A percentile compares a stretch with the other conserved stretches of the same genome.
Evolutionary conservation across 345 rosid genomes (phyloP).

Genomic region (Gossypium raimondii): DNA sequence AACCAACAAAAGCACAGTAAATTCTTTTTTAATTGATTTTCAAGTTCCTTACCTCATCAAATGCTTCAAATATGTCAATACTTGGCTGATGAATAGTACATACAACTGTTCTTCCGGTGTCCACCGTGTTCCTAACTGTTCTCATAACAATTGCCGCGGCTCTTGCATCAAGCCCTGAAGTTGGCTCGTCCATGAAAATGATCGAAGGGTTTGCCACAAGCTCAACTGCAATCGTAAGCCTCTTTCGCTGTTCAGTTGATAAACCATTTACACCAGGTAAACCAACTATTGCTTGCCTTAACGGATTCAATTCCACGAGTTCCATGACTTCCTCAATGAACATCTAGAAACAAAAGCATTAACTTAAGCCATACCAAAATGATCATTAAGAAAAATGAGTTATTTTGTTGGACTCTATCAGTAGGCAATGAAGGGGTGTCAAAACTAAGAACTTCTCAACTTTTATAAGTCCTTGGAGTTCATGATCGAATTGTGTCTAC

Average conservation of each 20-base stretch:
- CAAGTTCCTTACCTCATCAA: constrained; percentile 58
- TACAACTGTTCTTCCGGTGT: constrained; percentile 85
- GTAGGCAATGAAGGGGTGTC: no score
- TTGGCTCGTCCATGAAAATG: constrained; percentile 94
- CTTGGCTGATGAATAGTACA: constrained; percentile 97
- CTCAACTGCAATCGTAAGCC: constrained; percentile 91
- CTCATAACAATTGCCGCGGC: constrained; percentile 96
- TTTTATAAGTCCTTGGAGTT: not conserved
- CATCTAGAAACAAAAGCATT: constrained; percentile 37
- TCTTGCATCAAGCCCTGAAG: constrained; percentile 92
- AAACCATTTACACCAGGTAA: constrained; percentile 82
- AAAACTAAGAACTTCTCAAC: not conserved
- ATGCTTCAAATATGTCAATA: constrained; percentile 84
- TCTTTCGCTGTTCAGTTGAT: constrained; percentile 80
- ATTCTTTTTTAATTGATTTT: not conserved
- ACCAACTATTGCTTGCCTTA: constrained; percentile 67
- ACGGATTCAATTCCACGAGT: constrained; percentile 61
- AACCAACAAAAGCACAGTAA: not conserved
- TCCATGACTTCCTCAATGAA: constrained; percentile 90
- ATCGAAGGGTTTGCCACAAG: constrained; percentile 89
- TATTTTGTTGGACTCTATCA: no score
- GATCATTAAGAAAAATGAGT: not conserved
- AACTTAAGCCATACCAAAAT: not conserved
- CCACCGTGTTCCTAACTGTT: constrained; percentile 83
- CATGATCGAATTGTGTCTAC: not conserved